Percentiles rank a stretch among this genome's conserved stretches.
These are phyloP conservation scores for Medicago ruthenica DNA, from an alignment of 306 rosid genomes.

Conservation along the genomic window DNA sequence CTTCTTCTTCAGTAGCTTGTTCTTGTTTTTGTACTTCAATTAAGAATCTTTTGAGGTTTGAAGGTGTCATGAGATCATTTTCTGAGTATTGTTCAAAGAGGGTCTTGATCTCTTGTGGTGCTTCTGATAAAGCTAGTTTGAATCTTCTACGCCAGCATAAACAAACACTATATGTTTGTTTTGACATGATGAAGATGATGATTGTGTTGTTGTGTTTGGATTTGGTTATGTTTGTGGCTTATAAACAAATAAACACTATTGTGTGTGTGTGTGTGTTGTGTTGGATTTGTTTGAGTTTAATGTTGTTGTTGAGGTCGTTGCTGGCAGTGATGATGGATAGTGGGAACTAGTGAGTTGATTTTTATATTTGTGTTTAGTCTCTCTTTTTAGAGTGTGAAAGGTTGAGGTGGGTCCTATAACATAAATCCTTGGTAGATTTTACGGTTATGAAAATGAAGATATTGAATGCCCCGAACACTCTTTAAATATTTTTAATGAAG, in stretches of 20 bases:
- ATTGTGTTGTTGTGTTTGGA: neutral
- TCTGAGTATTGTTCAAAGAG: slow-evolving; percentile 70
- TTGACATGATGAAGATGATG: slow-evolving; percentile 55
- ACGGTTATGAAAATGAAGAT: neutral
- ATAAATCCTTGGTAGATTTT: neutral
- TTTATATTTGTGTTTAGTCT: neutral
- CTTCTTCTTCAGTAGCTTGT: slow-evolving; percentile 59
- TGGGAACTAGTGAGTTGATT: neutral
- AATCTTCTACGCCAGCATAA: slow-evolving; percentile 90
- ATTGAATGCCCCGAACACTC: too few relatives aligned
- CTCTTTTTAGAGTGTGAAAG: neutral
- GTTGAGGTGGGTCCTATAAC: neutral
- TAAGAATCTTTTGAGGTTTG: slow-evolving; percentile 68
- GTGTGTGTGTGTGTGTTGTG: neutral
- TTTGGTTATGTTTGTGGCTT: neutral
- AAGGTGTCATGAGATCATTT: slow-evolving; percentile 70
- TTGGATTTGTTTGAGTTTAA: slow-evolving; percentile 4
- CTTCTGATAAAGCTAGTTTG: slow-evolving; percentile 66
- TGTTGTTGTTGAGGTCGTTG: slow-evolving; percentile 22
- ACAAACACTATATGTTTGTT: slow-evolving; percentile 89
- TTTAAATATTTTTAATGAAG: too few relatives aligned
- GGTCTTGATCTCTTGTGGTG: slow-evolving; percentile 73
- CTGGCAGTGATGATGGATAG: neutral
- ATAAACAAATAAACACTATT: neutral
- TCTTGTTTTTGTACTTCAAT: slow-evolving; percentile 70